These are phyloP conservation scores for Pichia cabralensis DNA, from an alignment of 805 yeast genomes.

Conservation along the genomic window DNA sequence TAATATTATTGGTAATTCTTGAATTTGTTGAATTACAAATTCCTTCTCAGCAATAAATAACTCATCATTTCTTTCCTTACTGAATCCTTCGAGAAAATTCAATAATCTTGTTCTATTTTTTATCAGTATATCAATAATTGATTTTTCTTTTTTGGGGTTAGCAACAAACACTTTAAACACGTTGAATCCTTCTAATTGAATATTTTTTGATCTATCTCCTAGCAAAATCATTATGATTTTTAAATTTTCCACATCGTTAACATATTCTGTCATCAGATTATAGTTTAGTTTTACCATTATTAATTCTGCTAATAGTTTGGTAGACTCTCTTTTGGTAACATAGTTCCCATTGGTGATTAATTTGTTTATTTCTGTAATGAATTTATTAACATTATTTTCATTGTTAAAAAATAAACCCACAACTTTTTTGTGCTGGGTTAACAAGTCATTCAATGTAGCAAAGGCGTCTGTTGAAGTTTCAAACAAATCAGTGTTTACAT, in stretches of 20 bases:
- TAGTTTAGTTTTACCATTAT: constrained; percentile 65
- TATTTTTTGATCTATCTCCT: constrained; percentile 80
- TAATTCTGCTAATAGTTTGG: constrained; percentile 63
- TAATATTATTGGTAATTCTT: constrained; percentile 54
- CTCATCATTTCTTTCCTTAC: constrained; percentile 44
- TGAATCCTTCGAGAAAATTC: constrained; percentile 57
- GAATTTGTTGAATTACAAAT: constrained; percentile 68
- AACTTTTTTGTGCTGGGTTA: constrained; percentile 58
- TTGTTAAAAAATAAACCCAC: constrained; percentile 60
- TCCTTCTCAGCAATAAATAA: constrained; percentile 69
- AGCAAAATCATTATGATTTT: constrained; percentile 79
- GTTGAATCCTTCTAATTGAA: constrained; percentile 86
- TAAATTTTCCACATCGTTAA: constrained; percentile 71
- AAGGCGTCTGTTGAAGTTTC: constrained; percentile 89
- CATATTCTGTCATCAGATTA: constrained; percentile 63
- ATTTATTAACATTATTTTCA: constrained; percentile 37
- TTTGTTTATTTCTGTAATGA: constrained; percentile 54
- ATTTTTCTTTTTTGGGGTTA: constrained; percentile 80
- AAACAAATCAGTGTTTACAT: constrained; percentile 66
- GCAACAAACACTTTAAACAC: constrained; percentile 94
- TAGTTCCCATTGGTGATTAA: constrained; percentile 72
- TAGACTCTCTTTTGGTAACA: constrained; percentile 86
- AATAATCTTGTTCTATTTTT: constrained; percentile 76
- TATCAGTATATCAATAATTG: constrained; percentile 67
- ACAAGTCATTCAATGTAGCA: constrained; percentile 59